Percentiles rank a stretch among this genome's conserved stretches.
These are phyloP conservation scores for Trichocladium antarcticum DNA, from an alignment of 495 filamentous ascomycete genomes.

Conservation along the genomic window DNA sequence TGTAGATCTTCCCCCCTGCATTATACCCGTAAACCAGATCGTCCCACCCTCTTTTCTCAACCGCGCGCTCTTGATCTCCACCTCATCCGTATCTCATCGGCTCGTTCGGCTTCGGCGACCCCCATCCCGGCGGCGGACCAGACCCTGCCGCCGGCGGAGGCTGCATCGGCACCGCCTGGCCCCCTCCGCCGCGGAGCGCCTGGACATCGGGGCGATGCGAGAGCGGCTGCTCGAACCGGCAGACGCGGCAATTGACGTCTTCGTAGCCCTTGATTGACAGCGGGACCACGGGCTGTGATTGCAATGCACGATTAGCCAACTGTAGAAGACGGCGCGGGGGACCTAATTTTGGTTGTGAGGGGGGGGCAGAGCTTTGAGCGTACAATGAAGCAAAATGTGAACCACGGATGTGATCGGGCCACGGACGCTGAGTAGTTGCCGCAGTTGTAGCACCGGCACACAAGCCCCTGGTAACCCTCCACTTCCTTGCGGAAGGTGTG, in stretches of 20 bases:
- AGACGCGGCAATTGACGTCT: conserved; percentile 43
- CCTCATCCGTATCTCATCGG: conserved; percentile 29
- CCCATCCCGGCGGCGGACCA: conserved; percentile 21
- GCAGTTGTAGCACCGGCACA: conserved; percentile 48
- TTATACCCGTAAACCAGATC: too few relatives aligned
- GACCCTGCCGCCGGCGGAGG: conserved; percentile 19
- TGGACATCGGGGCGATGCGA: conserved; percentile 42
- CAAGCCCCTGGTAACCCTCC: conserved; percentile 42
- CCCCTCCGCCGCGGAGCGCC: conserved; percentile 33
- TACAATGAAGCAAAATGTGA: conserved; percentile 49
- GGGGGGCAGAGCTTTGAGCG: conserved; percentile 11
- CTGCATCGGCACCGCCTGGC: conserved; percentile 35
- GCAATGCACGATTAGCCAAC: conserved; percentile 7
- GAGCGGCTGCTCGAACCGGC: conserved; percentile 46
- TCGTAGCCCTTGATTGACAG: conserved; percentile 46
- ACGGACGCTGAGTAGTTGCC: conserved; percentile 43
- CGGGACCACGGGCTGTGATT: conserved; percentile 39
- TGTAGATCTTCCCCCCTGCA: too few relatives aligned
- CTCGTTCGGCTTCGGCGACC: conserved; percentile 20
- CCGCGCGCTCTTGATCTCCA: not conserved
- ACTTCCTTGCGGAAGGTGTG: conserved; percentile 46
- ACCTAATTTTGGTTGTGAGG: too few relatives aligned
- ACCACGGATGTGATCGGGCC: conserved; percentile 45
- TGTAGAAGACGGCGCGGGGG: too few relatives aligned
- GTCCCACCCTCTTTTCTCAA: too few relatives aligned